Percentiles rank a stretch among this genome's conserved stretches.
phyloP scores from a whole-genome alignment of 2,329 filamentous ascomycete species.

The Aspergillus sp. region DNA sequence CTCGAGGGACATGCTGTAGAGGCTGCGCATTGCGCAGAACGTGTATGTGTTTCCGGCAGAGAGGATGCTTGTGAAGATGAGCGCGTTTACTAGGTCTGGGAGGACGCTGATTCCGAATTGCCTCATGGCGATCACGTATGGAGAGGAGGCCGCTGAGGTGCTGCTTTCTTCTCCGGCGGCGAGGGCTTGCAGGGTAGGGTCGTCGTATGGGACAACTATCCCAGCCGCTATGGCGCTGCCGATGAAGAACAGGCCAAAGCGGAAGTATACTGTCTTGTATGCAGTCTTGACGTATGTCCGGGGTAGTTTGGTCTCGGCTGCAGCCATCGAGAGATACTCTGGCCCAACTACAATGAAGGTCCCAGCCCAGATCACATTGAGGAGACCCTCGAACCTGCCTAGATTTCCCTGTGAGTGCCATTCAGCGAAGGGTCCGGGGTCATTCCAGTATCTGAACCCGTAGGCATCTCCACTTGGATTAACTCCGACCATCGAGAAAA shows the following conservation, averaged over 20 bases:
- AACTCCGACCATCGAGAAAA: conserved; percentile 75
- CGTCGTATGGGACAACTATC: conserved; percentile 64
- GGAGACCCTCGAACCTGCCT: conserved; percentile 52
- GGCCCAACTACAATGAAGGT: conserved; percentile 63
- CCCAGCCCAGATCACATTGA: conserved; percentile 70
- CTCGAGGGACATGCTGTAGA: conserved; percentile 55
- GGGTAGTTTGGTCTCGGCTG: conserved; percentile 67
- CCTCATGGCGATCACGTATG: conserved; percentile 63
- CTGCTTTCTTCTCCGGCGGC: conserved; percentile 17
- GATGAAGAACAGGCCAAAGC: conserved; percentile 70
- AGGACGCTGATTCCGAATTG: conserved; percentile 55
- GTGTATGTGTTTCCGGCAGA: conserved; percentile 59
- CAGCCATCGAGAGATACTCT: conserved; percentile 59
- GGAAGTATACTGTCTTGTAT: conserved; percentile 73
- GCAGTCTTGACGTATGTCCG: conserved; percentile 66
- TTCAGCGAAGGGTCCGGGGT: conserved; percentile 31
- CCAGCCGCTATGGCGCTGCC: conserved; percentile 68
- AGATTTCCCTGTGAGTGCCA: conserved; percentile 60
- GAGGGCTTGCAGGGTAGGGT: conserved; percentile 15
- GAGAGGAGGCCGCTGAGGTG: conserved; percentile 55
- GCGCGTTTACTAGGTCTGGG: conserved; percentile 60
- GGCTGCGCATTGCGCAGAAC: conserved; percentile 53
- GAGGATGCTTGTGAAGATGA: conserved; percentile 55
- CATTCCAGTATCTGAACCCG: conserved; percentile 62
- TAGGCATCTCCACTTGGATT: conserved; percentile 68